phyloP scores from a whole-genome alignment of 163 green algal genomes.

The Chlamydomonas reinhardtii region DNA sequence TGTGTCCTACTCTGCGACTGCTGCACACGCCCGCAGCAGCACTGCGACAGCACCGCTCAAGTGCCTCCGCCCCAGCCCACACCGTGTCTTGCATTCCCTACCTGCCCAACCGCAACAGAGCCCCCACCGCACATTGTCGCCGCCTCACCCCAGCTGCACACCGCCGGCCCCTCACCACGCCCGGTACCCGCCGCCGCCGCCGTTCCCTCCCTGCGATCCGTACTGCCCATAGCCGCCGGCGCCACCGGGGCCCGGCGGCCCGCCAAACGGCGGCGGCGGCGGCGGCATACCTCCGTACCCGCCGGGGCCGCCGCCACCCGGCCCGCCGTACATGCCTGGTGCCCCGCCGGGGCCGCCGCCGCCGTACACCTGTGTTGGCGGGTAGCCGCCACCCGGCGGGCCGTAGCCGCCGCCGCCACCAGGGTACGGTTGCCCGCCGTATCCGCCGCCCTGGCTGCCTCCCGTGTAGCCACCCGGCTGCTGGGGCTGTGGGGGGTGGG shows the following conservation, averaged over 20 bases:
- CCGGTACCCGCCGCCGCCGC: background rate
- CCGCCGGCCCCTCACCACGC: conserved; percentile 1
- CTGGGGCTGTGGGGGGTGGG: background rate
- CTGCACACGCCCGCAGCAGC: no score
- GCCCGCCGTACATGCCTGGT: conserved; percentile 18
- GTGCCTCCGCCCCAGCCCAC: no score
- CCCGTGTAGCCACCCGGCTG: background rate
- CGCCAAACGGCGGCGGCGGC: background rate
- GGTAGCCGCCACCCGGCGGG: background rate
- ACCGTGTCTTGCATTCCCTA: no score
- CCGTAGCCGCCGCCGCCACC: background rate
- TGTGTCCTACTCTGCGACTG: no score
- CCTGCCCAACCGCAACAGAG: no score
- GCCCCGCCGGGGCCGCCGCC: background rate
- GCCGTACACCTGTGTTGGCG: conserved; percentile 10
- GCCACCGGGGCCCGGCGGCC: background rate
- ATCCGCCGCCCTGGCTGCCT: background rate
- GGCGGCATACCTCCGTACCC: background rate
- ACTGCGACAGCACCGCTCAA: no score
- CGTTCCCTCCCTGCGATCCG: background rate
- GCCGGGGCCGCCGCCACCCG: background rate
- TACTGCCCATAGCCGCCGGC: conserved; percentile 5
- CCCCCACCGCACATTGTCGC: no score
- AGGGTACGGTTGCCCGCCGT: background rate
- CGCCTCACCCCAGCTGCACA: no score